These are phyloP conservation scores for Yamadazyma nakazawae DNA, from an alignment of 805 yeast species.

Conservation along the genomic window DNA sequence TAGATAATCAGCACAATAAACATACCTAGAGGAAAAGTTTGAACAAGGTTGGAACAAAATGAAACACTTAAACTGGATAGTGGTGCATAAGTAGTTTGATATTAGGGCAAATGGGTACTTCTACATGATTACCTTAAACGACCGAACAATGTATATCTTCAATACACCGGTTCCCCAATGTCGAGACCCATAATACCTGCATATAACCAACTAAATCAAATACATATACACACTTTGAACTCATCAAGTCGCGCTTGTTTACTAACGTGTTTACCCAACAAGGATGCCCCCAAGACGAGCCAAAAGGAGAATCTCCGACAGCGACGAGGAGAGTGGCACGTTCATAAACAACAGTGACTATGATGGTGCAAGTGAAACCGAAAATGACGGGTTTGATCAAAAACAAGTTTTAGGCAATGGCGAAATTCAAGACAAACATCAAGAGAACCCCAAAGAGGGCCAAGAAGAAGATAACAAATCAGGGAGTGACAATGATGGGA, in stretches of 20 bases:
- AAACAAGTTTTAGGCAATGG: not conserved
- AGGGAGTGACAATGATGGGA: not conserved
- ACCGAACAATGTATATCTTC: no score
- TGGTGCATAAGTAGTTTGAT: no score
- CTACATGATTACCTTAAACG: no score
- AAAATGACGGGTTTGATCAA: not conserved
- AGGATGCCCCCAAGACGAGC: conserved; percentile 6
- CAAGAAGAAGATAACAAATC: not conserved
- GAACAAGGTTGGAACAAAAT: no score
- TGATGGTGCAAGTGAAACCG: not conserved
- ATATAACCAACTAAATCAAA: not conserved
- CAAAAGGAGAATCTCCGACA: not conserved
- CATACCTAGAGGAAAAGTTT: not conserved
- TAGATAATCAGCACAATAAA: not conserved
- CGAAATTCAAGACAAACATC: not conserved
- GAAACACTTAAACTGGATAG: no score
- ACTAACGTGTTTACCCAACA: not conserved
- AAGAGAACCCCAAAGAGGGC: not conserved
- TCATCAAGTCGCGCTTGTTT: not conserved
- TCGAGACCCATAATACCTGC: no score
- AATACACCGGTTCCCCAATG: no score
- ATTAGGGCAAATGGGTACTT: no score
- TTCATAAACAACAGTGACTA: conserved; percentile 43
- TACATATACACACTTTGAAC: not conserved
- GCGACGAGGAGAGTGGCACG: conserved; percentile 12